Base-by-base conservation (phyloP, 2,329 filamentous ascomycete species). In the Clonostachys byssicola region DNA sequence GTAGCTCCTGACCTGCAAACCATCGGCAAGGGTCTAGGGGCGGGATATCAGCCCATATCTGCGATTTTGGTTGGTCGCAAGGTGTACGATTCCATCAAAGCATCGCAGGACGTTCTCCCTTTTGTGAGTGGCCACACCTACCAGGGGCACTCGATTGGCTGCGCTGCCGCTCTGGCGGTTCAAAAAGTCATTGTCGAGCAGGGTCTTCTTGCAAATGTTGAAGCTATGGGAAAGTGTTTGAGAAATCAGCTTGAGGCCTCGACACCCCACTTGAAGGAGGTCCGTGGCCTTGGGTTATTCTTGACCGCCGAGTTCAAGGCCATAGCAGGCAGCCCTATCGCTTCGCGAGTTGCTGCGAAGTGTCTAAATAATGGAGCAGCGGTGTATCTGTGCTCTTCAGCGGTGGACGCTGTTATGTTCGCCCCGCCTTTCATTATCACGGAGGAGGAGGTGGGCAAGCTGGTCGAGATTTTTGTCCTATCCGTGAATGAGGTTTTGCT, bases 71-170 rank as follows among this genome's bases (percentile, higher is more conserved):
- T 79, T 13, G 71, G 68, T 14, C 54, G 70, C 3, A 48, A 43
- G 12, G 49, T 58, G 2, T 20, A 38, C 20, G 34, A 70, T 70
- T 20, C 36, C 10, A 44, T 56, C 1, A 42, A 43, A 14, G 52
- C 54, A 30, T 42, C 44, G 1, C 14, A 39, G 23, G 20, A 23
- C 20, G 20, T 23, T 23, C 12, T 33, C 1, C 62, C 60, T 5
- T 81, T 83, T 56, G 66, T 66, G 23, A 78, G 83, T 52, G 80
- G 80, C 0, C 79, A 83, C 47, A 84, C 80, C 0, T 83, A 67
- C 48, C 66, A 70, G 51, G 66, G 57, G 1, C 68, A 71, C 43
- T 60, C 69, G 0, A 49, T 66, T 20, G 59, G 60, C 4, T 68
- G 64, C 42, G 66, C 67, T 6, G 65, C 66, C 3, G 68, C 66